Conservation (phyloP, 2,329 filamentous ascomycete species). For the Chrysoporthe puriensis region DNA sequence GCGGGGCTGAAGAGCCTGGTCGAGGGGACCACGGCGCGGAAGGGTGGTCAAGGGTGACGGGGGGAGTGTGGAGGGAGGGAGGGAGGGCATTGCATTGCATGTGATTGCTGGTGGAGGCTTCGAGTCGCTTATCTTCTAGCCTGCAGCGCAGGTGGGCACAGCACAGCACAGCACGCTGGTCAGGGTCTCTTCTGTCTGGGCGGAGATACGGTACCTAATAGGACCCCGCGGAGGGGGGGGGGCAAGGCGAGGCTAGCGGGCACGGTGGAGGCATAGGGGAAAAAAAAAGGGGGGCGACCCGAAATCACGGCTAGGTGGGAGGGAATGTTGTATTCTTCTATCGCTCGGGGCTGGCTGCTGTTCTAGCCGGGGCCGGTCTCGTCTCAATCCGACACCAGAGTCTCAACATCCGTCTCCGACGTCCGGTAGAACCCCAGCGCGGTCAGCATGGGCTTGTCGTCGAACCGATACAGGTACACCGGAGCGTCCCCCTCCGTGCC, state of each 20-base stretch:
- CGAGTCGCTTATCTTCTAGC: neutral
- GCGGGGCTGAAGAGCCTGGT: conserved; percentile 5
- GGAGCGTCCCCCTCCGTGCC: conserved; percentile 31
- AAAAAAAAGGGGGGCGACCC: neutral
- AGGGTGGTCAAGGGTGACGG: neutral
- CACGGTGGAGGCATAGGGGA: neutral
- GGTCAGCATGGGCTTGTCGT: conserved; percentile 59
- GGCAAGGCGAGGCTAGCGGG: neutral
- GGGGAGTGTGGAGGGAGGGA: no score
- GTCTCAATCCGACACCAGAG: conserved; percentile 37
- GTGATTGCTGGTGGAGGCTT: neutral
- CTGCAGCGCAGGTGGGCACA: neutral
- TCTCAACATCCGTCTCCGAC: conserved; percentile 45
- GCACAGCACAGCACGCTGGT: neutral
- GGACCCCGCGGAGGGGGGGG: neutral
- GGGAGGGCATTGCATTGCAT: neutral
- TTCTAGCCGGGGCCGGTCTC: neutral
- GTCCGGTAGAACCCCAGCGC: conserved; percentile 54
- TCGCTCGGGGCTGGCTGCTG: neutral
- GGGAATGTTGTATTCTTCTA: neutral
- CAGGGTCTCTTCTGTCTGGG: neutral
- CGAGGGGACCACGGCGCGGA: neutral
- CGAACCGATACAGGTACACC: conserved; percentile 57
- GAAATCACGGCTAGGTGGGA: neutral
- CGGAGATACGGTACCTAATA: neutral